Evolutionary conservation across 2,329 filamentous ascomycete genomes (phyloP).

Genomic region (Stylonectria norvegica): DNA sequence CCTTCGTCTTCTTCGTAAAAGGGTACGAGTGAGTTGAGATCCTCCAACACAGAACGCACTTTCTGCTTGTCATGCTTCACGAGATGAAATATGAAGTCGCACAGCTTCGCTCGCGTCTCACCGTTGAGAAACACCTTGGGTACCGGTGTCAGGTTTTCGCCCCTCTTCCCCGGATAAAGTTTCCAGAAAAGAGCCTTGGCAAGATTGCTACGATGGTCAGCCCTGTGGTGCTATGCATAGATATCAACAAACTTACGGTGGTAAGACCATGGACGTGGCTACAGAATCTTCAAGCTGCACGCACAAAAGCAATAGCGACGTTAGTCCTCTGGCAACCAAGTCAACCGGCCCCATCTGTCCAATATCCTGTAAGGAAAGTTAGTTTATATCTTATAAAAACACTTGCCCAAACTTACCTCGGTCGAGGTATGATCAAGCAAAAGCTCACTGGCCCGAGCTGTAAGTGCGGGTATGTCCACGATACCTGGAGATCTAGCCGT

Average conservation of each 20-base stretch:
- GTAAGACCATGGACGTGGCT: slow-evolving; percentile 20
- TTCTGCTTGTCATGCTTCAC: slow-evolving; percentile 49
- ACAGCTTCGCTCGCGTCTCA: slow-evolving; percentile 56
- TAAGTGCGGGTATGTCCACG: slow-evolving; percentile 29
- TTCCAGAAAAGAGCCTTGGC: slow-evolving; percentile 52
- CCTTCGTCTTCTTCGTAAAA: slow-evolving; percentile 41
- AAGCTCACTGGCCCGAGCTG: slow-evolving; percentile 29
- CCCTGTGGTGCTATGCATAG: neutral
- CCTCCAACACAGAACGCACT: slow-evolving; percentile 49
- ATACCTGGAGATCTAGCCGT: slow-evolving; percentile 23
- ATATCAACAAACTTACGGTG: slow-evolving; percentile 21
- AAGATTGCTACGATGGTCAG: slow-evolving; percentile 24
- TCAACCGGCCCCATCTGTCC: slow-evolving; percentile 28
- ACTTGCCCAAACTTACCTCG: slow-evolving; percentile 32
- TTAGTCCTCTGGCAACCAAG: slow-evolving; percentile 28
- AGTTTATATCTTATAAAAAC: neutral
- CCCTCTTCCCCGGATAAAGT: slow-evolving; percentile 58
- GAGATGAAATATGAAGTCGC: slow-evolving; percentile 56
- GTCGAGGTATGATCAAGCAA: slow-evolving; percentile 39
- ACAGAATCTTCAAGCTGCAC: slow-evolving; percentile 28
- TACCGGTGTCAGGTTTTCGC: slow-evolving; percentile 27
- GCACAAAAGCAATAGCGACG: slow-evolving; percentile 30
- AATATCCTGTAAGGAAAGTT: slow-evolving; percentile 22
- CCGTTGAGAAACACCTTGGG: slow-evolving; percentile 48
- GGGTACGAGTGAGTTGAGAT: slow-evolving; percentile 33